Percentiles rank a stretch among this genome's conserved stretches.
Conservation (phyloP, 768 basidiomycete genomes). For the Lanmaoa pseudosensibilis region DNA sequence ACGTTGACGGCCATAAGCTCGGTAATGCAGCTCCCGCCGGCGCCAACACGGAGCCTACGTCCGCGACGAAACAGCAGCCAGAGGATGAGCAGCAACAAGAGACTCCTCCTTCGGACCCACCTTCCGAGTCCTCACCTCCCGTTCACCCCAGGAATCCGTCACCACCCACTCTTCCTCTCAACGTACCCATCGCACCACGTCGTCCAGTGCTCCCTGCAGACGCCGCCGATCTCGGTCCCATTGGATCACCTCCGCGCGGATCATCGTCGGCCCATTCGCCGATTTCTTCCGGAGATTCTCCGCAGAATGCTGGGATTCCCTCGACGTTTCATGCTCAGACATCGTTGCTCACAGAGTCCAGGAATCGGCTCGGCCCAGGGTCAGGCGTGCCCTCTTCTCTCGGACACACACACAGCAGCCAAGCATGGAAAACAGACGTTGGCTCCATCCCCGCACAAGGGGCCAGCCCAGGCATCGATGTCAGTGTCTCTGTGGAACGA, state of each 20-base stretch:
- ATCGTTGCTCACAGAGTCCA: constrained; percentile 38
- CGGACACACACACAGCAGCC: constrained; percentile 35
- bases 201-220: constrained; percentile 38
- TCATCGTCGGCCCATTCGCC: constrained; percentile 56
- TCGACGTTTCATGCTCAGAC: constrained; percentile 82
- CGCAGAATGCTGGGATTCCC: constrained; percentile 44
- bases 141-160: constrained; percentile 34
- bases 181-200: constrained; percentile 49
- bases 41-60: neutral
- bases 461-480: constrained; percentile 13
- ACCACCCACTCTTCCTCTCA: constrained; percentile 55
- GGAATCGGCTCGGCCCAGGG: constrained; percentile 29
- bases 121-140: constrained; percentile 13
- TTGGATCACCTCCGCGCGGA: constrained; percentile 72
- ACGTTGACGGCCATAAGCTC: constrained; percentile 35
- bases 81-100: constrained; percentile 17
- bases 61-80: constrained; percentile 1
- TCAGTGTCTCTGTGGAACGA: constrained; percentile 40
- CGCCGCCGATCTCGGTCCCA: constrained; percentile 71
- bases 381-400: constrained; percentile 65
- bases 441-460: constrained; percentile 24
- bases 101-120: neutral
- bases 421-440: constrained; percentile 30
- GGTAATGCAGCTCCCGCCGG: constrained; percentile 1
- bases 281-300: constrained; percentile 34